Percentiles rank a stretch among this genome's conserved stretches.
Conservation (phyloP, 2,329 filamentous ascomycete genomes). For the Fusarium nelsonii region DNA sequence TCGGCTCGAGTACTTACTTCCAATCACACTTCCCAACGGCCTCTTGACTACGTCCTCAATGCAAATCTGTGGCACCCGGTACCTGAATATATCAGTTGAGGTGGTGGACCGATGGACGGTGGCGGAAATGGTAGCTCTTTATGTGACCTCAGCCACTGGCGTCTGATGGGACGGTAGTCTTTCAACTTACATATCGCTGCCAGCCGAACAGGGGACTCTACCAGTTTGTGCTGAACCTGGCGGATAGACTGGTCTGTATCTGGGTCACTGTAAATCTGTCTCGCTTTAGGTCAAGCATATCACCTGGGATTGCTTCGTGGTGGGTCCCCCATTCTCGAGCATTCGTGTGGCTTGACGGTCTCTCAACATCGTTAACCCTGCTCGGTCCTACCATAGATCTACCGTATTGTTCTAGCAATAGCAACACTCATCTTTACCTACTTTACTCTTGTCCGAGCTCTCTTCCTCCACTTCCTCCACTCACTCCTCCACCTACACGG, state of each 20-base stretch:
- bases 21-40: conserved; percentile 30
- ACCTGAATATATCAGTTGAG: conserved; percentile 37
- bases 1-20: conserved; percentile 22
- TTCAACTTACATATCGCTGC: conserved; percentile 20
- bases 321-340: conserved; percentile 9
- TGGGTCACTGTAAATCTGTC: conserved; percentile 1
- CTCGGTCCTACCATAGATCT: conserved; percentile 6
- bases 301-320: neutral
- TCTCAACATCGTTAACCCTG: conserved; percentile 7
- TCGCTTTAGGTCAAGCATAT: conserved; percentile 3
- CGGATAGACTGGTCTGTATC: conserved; percentile 16
- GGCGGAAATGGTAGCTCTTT: conserved; percentile 31
- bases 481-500: conserved; percentile 38
- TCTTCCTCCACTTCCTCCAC: conserved; percentile 43
- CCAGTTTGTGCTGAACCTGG: conserved; percentile 13
- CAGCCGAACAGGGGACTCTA: conserved; percentile 23
- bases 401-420: neutral
- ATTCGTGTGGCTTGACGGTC: conserved; percentile 29
- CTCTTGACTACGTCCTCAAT: conserved; percentile 18
- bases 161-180: conserved; percentile 17
- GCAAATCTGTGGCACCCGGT: conserved; percentile 39
- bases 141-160: conserved; percentile 35
- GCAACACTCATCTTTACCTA: neutral
- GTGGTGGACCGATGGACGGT: conserved; percentile 34
- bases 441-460: conserved; percentile 26